Percentiles rank a stretch among this genome's conserved stretches.
Evolutionary conservation across 2,329 filamentous ascomycete species (phyloP).

Genomic region (Tothia fuscella): DNA sequence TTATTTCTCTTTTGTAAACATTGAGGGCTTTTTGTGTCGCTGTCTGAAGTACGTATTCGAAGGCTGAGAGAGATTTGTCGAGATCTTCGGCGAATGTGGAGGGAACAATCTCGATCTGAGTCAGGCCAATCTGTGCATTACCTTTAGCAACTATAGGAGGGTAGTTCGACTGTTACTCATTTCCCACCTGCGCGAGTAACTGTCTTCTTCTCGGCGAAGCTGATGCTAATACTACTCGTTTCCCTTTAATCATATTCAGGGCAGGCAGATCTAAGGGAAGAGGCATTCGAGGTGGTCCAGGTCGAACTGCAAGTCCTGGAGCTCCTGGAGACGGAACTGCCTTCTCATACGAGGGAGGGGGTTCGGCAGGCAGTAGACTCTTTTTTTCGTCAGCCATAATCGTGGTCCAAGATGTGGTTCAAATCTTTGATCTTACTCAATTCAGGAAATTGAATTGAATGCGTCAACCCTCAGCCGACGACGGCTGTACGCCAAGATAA

Average conservation of each 20-base stretch:
- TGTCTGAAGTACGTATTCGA: constrained; percentile 84
- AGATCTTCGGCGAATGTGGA: constrained; percentile 78
- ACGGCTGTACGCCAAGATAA: too few species aligned
- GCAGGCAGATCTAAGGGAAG: constrained; percentile 69
- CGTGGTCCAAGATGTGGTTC: neutral
- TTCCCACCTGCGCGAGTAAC: constrained; percentile 57
- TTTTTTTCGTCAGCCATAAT: neutral
- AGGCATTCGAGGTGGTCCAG: constrained; percentile 39
- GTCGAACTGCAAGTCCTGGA: constrained; percentile 17
- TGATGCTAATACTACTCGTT: constrained; percentile 80
- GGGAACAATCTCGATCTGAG: constrained; percentile 70
- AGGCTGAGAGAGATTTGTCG: constrained; percentile 65
- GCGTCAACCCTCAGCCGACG: too few species aligned
- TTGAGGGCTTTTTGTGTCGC: constrained; percentile 71
- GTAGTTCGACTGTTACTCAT: too few species aligned
- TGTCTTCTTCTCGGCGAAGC: constrained; percentile 75
- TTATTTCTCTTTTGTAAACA: constrained; percentile 51
- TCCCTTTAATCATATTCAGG: constrained; percentile 61
- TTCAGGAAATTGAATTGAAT: too few species aligned
- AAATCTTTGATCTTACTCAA: neutral
- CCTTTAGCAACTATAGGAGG: too few species aligned
- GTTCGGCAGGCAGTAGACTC: constrained; percentile 17
- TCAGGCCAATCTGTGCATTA: constrained; percentile 57
- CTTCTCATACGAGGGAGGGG: constrained; percentile 33
- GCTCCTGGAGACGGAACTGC: constrained; percentile 15